These are phyloP conservation scores for Nasturtium officinale DNA, from an alignment of 345 rosid genomes.

Conservation along the genomic window DNA sequence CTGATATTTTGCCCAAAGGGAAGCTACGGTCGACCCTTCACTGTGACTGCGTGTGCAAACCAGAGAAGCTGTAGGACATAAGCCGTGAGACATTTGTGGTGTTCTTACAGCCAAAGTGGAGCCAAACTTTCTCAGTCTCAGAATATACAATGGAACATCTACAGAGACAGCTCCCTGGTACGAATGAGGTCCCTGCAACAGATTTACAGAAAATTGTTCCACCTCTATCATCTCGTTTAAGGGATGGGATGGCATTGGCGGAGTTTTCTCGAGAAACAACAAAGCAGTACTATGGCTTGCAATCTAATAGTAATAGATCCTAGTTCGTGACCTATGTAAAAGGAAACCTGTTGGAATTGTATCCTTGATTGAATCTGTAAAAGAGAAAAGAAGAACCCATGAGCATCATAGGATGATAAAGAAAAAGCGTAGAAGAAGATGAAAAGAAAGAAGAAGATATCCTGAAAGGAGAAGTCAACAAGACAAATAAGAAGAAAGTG, in stretches of 20 bases:
- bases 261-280: slow-evolving; percentile 85
- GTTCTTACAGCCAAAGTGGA: slow-evolving; percentile 88
- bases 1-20: slow-evolving; percentile 75
- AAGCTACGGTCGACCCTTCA: slow-evolving; percentile 80
- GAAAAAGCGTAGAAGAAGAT: no score
- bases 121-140: slow-evolving; percentile 59
- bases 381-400: no score
- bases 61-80: slow-evolving; percentile 51
- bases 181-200: slow-evolving; percentile 21
- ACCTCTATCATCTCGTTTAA: slow-evolving; percentile 66
- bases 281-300: slow-evolving; percentile 86
- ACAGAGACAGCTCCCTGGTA: slow-evolving; percentile 28
- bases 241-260: slow-evolving; percentile 90
- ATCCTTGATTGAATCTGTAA: no score
- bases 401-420: no score
- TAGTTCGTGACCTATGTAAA: not conserved
- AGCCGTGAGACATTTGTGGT: slow-evolving; percentile 85
- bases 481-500: no score
- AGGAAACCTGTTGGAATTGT: no score
- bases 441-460: no score
- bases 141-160: slow-evolving; percentile 45
- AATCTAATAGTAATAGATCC: slow-evolving; percentile 49
- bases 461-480: no score
- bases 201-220: slow-evolving; percentile 62
- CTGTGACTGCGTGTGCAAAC: slow-evolving; percentile 74